These are phyloP conservation scores for Castanospermum australe DNA, from an alignment of 306 rosid genomes.

Conservation along the genomic window DNA sequence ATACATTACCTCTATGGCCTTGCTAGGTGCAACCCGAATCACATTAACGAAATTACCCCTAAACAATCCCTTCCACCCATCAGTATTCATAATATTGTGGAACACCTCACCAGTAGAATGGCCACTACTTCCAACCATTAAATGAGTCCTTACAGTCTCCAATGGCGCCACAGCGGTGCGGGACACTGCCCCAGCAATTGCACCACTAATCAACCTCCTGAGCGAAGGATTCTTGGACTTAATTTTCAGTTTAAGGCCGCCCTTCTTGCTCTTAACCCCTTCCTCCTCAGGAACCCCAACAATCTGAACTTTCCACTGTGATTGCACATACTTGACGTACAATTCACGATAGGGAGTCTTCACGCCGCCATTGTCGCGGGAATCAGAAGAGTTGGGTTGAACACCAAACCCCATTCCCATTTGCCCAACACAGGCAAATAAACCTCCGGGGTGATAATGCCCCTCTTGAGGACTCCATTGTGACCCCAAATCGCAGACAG, in stretches of 20 bases:
- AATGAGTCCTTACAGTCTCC: constrained; percentile 96
- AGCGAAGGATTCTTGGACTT: constrained; percentile 74
- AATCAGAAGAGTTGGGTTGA: constrained; percentile 48
- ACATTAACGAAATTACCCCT: constrained; percentile 94
- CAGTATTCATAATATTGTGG: constrained; percentile 65
- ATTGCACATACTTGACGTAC: constrained; percentile 52
- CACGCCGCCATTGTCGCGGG: constrained; percentile 43
- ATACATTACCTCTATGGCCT: constrained; percentile 85
- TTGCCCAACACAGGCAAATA: constrained; percentile 81
- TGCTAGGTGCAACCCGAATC: constrained; percentile 96
- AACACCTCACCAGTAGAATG: constrained; percentile 75
- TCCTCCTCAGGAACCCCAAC: constrained; percentile 46
- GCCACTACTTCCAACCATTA: constrained; percentile 94
- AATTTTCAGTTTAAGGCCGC: constrained; percentile 53
- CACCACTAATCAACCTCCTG: constrained; percentile 84
- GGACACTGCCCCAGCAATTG: constrained; percentile 85
- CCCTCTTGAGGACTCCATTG: constrained; percentile 48
- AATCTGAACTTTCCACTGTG: constrained; percentile 55
- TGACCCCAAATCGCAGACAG: constrained; percentile 63
- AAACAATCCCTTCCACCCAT: constrained; percentile 95
- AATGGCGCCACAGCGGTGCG: constrained; percentile 90
- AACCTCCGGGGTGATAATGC: constrained; percentile 46
- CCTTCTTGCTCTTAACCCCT: constrained; percentile 39
- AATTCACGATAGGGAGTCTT: constrained; percentile 65
- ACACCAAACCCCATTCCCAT: constrained; percentile 77